A percentile compares a stretch with the other conserved stretches of the same genome.
Conservation (phyloP, 129 eudicot genomes). For the Erigeron canadensis region DNA sequence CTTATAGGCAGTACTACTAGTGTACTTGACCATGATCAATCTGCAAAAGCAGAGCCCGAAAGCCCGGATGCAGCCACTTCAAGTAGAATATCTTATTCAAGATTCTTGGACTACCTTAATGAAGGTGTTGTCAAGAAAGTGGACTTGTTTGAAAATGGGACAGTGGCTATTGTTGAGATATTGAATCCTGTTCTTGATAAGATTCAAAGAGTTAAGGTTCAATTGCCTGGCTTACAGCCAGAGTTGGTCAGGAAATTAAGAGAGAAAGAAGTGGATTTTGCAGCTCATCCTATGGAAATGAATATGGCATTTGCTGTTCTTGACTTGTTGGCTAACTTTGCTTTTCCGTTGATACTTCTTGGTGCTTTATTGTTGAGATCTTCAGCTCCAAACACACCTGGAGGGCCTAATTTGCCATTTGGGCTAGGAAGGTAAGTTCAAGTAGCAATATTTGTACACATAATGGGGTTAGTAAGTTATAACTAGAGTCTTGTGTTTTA, state of each 20-base stretch:
- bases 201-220: conserved; percentile 68
- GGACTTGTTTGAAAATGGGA: conserved; percentile 67
- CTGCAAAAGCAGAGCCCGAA: conserved; percentile 51
- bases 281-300: conserved; percentile 59
- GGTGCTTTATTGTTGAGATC: conserved; percentile 53
- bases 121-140: conserved; percentile 70
- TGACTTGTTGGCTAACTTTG: conserved; percentile 65
- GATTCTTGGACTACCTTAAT: conserved; percentile 70
- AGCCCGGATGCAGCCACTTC: conserved; percentile 50
- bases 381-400: conserved; percentile 54
- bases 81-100: conserved; percentile 68
- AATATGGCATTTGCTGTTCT: conserved; percentile 37
- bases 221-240: conserved; percentile 69
- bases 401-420: conserved; percentile 75
- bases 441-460: not conserved
- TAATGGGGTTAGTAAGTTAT: not conserved
- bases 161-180: conserved; percentile 64
- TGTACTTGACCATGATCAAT: conserved; percentile 44
- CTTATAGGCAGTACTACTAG: conserved; percentile 45
- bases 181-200: conserved; percentile 49
- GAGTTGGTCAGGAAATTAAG: conserved; percentile 52
- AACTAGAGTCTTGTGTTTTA: not conserved
- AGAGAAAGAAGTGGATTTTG: conserved; percentile 73
- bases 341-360: conserved; percentile 64
- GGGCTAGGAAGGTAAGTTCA: conserved; percentile 69